These are phyloP conservation scores for Agaricus blazei DNA, from an alignment of 768 basidiomycete species.

Conservation along the genomic window DNA sequence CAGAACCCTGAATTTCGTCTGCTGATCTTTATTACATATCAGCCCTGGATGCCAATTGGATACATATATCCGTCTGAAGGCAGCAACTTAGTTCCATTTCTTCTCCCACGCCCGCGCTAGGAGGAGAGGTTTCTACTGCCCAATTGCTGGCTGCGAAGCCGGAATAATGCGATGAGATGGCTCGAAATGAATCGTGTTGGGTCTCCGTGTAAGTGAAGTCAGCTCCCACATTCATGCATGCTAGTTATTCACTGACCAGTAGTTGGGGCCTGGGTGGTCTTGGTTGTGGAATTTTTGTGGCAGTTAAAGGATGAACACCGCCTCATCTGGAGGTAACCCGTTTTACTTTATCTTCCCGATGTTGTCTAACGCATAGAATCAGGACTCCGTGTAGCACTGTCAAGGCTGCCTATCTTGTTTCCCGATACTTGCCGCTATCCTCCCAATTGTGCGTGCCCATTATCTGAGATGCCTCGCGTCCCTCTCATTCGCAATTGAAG, in stretches of 20 bases:
- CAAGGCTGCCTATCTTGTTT: not conserved
- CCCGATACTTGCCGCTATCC: not conserved
- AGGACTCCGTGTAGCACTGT: not conserved
- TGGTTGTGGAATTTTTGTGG: not conserved
- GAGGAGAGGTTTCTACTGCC: no score
- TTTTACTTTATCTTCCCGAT: not conserved
- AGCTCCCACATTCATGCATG: not conserved
- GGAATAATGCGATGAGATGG: not conserved
- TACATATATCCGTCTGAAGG: no score
- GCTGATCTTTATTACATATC: no score
- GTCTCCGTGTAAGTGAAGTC: not conserved
- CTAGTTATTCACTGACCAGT: no score
- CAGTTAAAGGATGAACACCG: not conserved
- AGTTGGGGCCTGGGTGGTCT: not conserved
- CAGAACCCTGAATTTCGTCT: no score
- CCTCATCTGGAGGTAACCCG: not conserved
- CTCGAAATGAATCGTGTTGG: not conserved
- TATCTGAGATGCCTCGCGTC: no score
- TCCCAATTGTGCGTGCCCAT: not conserved
- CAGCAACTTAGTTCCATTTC: no score
- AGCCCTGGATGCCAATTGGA: no score
- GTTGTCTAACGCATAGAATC: not conserved
- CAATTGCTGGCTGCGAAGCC: no score
- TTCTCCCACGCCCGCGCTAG: no score
- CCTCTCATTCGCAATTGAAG: not conserved